Evolutionary conservation across 768 basidiomycete genomes (phyloP), one percentile per base, ranked within the genome.

Genomic region (Candolleomyces aberdarensis): DNA sequence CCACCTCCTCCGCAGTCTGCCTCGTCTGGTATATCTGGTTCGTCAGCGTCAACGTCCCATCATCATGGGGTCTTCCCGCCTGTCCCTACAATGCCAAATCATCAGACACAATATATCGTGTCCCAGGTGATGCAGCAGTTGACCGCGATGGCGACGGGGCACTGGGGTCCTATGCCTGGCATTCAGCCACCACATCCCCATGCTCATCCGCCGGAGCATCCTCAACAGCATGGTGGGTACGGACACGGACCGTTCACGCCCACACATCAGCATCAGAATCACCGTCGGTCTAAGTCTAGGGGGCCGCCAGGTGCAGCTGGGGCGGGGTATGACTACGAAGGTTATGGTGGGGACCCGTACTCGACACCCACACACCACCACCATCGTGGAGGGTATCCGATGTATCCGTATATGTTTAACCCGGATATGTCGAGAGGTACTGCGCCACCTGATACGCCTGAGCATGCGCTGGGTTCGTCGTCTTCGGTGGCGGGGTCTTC

Each of bases 391-490:
- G n/a, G 43, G 14, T 14, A 14, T 13, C 43, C 43, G 14, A n/a
- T n/a, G 48, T 49, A n/a, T 49, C n/a, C n/a, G 48, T 49, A 49
- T 41, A 19, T 32, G 67, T 80, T 74, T 56, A 75, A 83, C 58
- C 81, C 84, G 2, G 73, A 72, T 44, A 73, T 78, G 55, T 82
- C 85, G 17, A 67, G 64, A 55, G 81, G 77, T 8, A 80, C 79
- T 1, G 64, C 82, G n/a, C 83, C 85, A 4, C 81, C 85, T 5
- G 81, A 81, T 47, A 82, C 84, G 3, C 80, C 84, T 3, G 72
- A 79, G 58, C 65, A 64, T 47, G 53, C 43, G 40, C 36, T 43
- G 2, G 60, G 5, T n/a, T 76, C 75, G 1, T 76, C 78, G 3
- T 74, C 80, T 29, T 75, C 81, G 53, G 26, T 26, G 26, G 26